phyloP scores from a whole-genome alignment of 352 stramenopile species.

The Globisporangium nunn region DNA sequence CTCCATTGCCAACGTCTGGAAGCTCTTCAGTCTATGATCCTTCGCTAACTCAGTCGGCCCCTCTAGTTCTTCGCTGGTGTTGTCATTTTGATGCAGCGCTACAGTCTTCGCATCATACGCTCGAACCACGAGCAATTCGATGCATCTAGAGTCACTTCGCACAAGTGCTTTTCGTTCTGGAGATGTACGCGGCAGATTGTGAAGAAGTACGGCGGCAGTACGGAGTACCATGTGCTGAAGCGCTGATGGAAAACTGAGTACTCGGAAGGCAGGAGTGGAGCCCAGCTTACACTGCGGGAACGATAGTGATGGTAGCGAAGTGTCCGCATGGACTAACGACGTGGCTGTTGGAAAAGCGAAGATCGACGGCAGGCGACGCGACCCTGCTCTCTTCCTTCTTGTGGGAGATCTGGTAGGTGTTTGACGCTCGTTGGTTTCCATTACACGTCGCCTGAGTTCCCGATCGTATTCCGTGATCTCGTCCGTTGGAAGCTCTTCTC shows the following conservation, averaged over 20 bases:
- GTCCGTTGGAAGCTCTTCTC: constrained; percentile 27
- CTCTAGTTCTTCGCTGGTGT: not conserved
- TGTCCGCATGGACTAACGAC: no score
- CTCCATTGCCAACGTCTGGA: not conserved
- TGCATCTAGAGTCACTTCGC: not conserved
- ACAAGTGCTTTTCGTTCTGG: constrained; percentile 24
- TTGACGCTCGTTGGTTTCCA: not conserved
- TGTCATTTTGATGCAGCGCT: not conserved
- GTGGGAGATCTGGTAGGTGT: not conserved
- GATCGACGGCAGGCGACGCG: constrained; percentile 21
- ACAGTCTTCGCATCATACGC: not conserved
- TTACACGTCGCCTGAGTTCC: not conserved
- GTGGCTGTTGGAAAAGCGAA: constrained; percentile 25
- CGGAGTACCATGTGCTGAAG: constrained; percentile 30
- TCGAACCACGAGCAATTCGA: constrained; percentile 1
- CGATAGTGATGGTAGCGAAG: not conserved
- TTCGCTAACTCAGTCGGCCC: no score
- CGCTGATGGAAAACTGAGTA: constrained; percentile 11
- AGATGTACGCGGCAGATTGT: constrained; percentile 27
- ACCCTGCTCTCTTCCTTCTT: constrained; percentile 10
- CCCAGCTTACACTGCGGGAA: not conserved
- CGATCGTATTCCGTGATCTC: constrained; percentile 35
- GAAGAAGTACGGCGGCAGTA: constrained; percentile 21
- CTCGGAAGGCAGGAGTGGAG: not conserved
- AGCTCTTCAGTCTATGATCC: not conserved